Base-by-base conservation (phyloP, 208 protist genomes). In the Trypanosoma caninum region DNA sequence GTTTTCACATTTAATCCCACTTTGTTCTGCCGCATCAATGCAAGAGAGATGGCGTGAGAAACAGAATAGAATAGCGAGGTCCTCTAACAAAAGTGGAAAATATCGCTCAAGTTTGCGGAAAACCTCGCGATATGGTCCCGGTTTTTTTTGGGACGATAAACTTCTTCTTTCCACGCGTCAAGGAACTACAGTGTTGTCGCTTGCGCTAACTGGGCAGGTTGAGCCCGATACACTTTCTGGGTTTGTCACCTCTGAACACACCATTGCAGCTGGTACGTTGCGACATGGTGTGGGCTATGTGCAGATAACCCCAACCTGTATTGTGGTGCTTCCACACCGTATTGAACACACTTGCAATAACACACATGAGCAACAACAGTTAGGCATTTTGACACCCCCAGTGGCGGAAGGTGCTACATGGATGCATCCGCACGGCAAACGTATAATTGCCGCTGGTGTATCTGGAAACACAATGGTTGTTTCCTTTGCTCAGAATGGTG, bases 391-490 rank as follows among this genome's bases (percentile, higher is more conserved):
- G 27, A 16, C 33, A 22, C 14, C 28, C 10, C 66, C 58, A 6
- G 10, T 72, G 20, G 75, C 84, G 3, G 62, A 78, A 44, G 69
- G 80, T 14, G 47, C 51, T 4, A 77, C 57, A 38, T 91, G 84
- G 82, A 81, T 79, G 35, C 79, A 94, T 68, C 81, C 81, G 27
- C 80, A 91, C 50, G 74, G 76, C 44, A 94, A 84, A 62, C 55
- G 74, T 31, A 86, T 94, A 40, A 59, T 87, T 47, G 84, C 87
- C 11, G 87, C 84, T 9, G 82, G 70, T 16, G 74, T 74, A 23
- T 84, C 80, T 52, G 67, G 74, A 8, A 78, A 64, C 10, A 72
- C 57, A 8, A 69, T 85, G 20, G 52, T 91, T 4, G 65, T 88
- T 6, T 77, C 77, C 16, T 86, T 94, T 44, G 69, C 64, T 3